These are phyloP conservation scores for Lepiota subincarnata DNA, from an alignment of 768 basidiomycete species.

Conservation along the genomic window DNA sequence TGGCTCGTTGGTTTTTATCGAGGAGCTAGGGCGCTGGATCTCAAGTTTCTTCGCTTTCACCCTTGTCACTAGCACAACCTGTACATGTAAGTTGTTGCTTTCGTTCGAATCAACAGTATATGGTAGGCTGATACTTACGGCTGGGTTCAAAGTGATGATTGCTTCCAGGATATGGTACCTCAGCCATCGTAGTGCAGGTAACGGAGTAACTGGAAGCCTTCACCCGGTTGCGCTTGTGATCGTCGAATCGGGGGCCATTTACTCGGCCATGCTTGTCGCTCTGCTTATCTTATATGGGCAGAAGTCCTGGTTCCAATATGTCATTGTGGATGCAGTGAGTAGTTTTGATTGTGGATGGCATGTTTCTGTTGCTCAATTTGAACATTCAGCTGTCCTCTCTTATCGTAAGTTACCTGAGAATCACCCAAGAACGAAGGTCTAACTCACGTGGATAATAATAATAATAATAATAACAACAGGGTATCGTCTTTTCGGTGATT, in stretches of 20 bases:
- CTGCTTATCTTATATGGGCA: conserved; percentile 30
- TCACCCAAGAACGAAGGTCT: too few species aligned
- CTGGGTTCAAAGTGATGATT: conserved; percentile 20
- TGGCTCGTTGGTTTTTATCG: conserved; percentile 28
- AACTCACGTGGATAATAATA: too few species aligned
- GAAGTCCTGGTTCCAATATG: conserved; percentile 32
- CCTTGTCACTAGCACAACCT: conserved; percentile 32
- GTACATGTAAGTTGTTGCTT: conserved; percentile 23
- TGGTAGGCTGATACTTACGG: neutral
- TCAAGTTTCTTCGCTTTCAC: conserved; percentile 34
- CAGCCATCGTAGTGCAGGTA: conserved; percentile 21
- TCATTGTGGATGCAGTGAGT: conserved; percentile 32
- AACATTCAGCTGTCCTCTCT: conserved; percentile 4
- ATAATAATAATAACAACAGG: conserved; percentile 13
- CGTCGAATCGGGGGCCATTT: conserved; percentile 34
- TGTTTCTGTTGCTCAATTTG: neutral
- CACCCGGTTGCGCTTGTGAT: conserved; percentile 30
- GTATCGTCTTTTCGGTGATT: conserved; percentile 35
- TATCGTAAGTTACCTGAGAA: neutral
- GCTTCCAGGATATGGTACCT: conserved; percentile 31
- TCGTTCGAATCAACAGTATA: neutral
- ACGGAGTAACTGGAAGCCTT: conserved; percentile 20
- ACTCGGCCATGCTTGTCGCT: conserved; percentile 27
- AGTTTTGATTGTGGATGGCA: neutral
- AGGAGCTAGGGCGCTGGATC: conserved; percentile 33